Evolutionary conservation across 2,329 filamentous ascomycete species (phyloP), one percentile per base, ranked within the genome.

Genomic region (Alternaria ethzedia): DNA sequence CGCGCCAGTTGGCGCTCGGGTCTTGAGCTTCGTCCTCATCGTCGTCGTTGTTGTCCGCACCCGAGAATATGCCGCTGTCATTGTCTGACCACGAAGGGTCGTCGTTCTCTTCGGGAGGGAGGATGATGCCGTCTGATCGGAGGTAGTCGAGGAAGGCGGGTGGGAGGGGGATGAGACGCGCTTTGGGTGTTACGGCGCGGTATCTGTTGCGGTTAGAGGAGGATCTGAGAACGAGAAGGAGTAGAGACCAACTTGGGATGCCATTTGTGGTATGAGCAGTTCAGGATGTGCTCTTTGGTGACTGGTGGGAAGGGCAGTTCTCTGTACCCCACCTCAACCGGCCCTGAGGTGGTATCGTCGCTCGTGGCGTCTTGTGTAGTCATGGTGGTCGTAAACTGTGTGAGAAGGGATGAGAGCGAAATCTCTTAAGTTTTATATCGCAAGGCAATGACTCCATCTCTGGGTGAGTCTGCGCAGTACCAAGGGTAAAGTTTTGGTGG

Each of bases 261-360:
- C 96, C 96, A 99, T 64, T 86, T 88, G 78, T 97, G 92, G 80
- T 96, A 97, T 45, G 96, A 96, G 82, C 95, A 99, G 81, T 97
- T 91, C 58, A 97, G 84, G 65, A 99, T 96, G 75, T 99, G 95
- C 50, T 91, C 88, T 76, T 90, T 91, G 30, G 90, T 93, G 61
- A 97, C 87, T 1, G 93, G 93, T 20, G 94, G 92, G 76, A 99
- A 98, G 20, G 88, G 88, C 17, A 93, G 83, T 61, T 77, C 69
- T 45, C 65, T 78, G 32, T 77, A 69, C 21, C 65, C 59, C 52
- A 55, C 60, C 21, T 61, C 65, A 12, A 62, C 54, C 8, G 66
- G 57, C 32, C 47, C 58, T 23, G 62, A 49, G 15, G 28, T 30
- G 36, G 47, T 23, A 3, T 43, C 15, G 13, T 62, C 49, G 41